Evolutionary conservation across 257 asterid genomes (phyloP), one percentile per base, ranked within the genome.

Genomic region (Leonotis leonurus): DNA sequence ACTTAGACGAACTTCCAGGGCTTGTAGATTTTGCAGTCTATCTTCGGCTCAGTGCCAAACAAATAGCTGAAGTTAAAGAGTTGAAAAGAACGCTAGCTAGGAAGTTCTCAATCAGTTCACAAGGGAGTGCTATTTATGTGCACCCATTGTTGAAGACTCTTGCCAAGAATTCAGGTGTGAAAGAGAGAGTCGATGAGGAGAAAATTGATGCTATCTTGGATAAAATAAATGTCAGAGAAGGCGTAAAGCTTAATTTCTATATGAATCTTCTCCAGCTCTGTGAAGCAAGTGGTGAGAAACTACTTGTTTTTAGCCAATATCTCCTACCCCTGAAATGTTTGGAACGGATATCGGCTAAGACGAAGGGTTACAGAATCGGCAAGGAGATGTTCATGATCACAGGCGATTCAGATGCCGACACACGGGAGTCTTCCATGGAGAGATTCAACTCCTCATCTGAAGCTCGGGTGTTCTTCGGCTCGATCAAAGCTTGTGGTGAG

Each of bases 1-100:
- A 85, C 74, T 71, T 93, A 48, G 99, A 93, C 58, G 99, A 93
- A 66, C 90, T 93, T 56, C 99, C 99, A 0, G 99, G 99, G 56
- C 88, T 93, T 5, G 80, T 87, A 33, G 99, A 93, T 57, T 93
- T 85, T 64, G 78, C 96, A 0, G 84, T 93, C 46, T 82, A 79
- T 71, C 92, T 93, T 39, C 79, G 56, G 61, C 92, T 93, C 35
- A 82, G 85, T 62, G 82, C 77, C 12, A 43, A 46, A 57, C 99
- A 93, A 53, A 78, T 75, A 64, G 45, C 60, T 37, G 92, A 78
- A 53, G 88, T 89, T 32, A 68, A 66, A 54, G 85, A 76, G 37
- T 58, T 93, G 71, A 70, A 6, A 5, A 72, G 56, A 67, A 70
- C 71, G 22, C 26, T 57, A 54, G 70, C 62, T 3, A 84, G 88